Evolutionary conservation across 2,329 filamentous ascomycete genomes (phyloP).

Genomic region (Trichoderma sp.): DNA sequence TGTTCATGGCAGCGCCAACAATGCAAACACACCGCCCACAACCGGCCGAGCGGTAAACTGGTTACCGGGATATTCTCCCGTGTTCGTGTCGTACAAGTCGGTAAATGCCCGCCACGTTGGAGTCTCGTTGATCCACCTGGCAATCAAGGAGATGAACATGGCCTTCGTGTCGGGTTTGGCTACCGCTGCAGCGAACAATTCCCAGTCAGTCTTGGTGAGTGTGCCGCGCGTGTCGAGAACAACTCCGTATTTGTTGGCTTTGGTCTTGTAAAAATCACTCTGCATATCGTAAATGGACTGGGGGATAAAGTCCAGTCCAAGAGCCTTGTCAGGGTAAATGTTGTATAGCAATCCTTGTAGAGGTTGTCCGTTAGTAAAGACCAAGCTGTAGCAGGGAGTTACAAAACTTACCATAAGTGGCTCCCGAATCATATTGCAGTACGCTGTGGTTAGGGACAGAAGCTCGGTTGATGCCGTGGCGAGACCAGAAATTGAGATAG

Average conservation of each 20-base stretch:
- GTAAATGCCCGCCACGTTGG: conserved; percentile 70
- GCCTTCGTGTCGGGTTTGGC: conserved; percentile 60
- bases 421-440: conserved; percentile 70
- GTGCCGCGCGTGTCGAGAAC: conserved; percentile 79
- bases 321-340: conserved; percentile 75
- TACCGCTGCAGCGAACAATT: conserved; percentile 80
- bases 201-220: conserved; percentile 87
- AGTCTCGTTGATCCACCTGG: conserved; percentile 75
- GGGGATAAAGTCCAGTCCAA: conserved; percentile 77
- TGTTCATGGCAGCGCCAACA: conserved; percentile 60
- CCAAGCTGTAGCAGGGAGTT: not conserved
- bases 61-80: conserved; percentile 63
- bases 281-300: conserved; percentile 75
- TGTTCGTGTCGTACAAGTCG: conserved; percentile 73
- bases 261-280: conserved; percentile 71
- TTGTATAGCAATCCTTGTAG: conserved; percentile 64
- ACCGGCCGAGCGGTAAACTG: conserved; percentile 79
- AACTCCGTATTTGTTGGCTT: conserved; percentile 75
- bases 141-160: conserved; percentile 69
- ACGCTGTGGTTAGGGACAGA: conserved; percentile 67
- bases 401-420: conserved; percentile 44
- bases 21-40: conserved; percentile 76
- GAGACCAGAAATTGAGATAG: conserved; percentile 74
- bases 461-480: conserved; percentile 67
- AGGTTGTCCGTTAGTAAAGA: not conserved